Conservation (phyloP, 306 rosid species). For the Castanospermum australe region DNA sequence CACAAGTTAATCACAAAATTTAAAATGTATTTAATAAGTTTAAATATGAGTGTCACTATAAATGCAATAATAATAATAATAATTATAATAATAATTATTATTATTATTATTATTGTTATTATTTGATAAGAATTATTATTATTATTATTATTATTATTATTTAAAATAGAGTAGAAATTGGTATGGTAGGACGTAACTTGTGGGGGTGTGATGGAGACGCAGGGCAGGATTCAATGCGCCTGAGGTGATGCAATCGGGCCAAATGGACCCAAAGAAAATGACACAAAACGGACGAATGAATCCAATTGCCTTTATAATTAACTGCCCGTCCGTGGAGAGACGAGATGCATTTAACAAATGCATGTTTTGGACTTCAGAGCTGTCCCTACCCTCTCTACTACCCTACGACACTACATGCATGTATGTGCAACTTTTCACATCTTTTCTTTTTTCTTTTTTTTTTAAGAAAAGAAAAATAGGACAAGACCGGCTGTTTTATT, state of each 20-base stretch:
- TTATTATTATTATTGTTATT: no score
- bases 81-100: no score
- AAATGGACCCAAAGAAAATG: conserved; percentile 35
- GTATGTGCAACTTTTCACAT: conserved; percentile 10
- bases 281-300: conserved; percentile 43
- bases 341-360: conserved; percentile 40
- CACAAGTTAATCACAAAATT: no score
- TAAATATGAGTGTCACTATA: no score
- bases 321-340: conserved; percentile 1
- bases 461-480: no score
- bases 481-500: no score
- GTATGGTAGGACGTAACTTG: neutral
- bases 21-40: no score
- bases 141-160: no score
- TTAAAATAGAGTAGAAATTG: no score
- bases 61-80: no score
- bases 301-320: conserved; percentile 22
- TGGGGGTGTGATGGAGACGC: conserved; percentile 21
- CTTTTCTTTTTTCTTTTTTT: no score
- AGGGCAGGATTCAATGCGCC: conserved; percentile 33
- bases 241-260: neutral
- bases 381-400: neutral
- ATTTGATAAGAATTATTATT: no score
- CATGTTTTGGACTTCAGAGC: conserved; percentile 30
- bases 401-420: conserved; percentile 29